These are phyloP conservation scores for Canariomyces notabilis DNA, from an alignment of 2,329 filamentous ascomycete genomes.

Conservation along the genomic window DNA sequence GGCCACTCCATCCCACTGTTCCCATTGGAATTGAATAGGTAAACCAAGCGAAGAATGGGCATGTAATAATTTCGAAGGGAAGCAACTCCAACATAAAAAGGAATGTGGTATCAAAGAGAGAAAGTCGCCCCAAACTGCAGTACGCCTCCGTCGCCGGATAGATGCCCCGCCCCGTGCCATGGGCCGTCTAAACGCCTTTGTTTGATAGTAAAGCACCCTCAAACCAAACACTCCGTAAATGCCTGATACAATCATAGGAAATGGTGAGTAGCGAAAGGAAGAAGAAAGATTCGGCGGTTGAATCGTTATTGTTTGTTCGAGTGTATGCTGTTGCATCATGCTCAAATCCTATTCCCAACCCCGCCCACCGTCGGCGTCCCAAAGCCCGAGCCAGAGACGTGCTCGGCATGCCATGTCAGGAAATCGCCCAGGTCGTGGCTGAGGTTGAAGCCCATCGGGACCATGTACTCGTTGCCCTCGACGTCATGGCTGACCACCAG, in stretches of 20 bases:
- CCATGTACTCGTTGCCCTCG: conserved; percentile 36
- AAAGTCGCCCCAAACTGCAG: background rate
- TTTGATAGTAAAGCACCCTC: background rate
- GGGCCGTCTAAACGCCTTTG: background rate
- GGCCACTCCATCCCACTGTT: no score
- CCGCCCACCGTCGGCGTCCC: no score
- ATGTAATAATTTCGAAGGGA: no score
- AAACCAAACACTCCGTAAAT: no score
- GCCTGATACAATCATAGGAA: no score
- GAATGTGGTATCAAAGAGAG: conserved; percentile 16
- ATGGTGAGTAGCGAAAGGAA: background rate
- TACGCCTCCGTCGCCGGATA: background rate
- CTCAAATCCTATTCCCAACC: no score
- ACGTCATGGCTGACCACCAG: conserved; percentile 38
- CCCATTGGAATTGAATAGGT: no score
- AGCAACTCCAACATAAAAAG: conserved; percentile 4
- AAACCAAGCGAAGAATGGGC: no score
- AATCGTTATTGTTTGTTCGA: no score
- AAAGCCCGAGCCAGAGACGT: conserved; percentile 38
- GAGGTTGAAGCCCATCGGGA: conserved; percentile 58
- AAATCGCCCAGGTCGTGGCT: conserved; percentile 56
- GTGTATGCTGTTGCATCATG: no score
- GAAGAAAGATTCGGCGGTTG: no score
- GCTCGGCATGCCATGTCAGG: conserved; percentile 51
- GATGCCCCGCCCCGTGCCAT: background rate